Evolutionary conservation across 169 alveolate genomes (phyloP), one percentile per base, ranked within the genome.

Genomic region (Plasmodium knowlesi): DNA sequence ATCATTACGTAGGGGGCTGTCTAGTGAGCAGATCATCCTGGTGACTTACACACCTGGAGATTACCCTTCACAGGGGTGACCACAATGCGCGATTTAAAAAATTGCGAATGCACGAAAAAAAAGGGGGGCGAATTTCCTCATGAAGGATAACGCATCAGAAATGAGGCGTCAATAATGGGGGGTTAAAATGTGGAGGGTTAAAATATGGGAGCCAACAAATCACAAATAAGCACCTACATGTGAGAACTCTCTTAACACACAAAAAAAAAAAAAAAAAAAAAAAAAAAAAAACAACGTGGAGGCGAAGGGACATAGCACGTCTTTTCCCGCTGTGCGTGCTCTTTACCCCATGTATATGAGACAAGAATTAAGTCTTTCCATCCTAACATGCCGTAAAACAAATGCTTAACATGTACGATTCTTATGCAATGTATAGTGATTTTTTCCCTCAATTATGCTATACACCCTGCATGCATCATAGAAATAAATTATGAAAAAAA

Each of bases 1-100:
- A 41, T 88, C 32, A 88, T 88, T 61, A 61, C 81, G n/a, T 84
- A 74, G 43, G 25, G 8, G 74, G 41, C n/a, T 16, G 76, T 67
- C 76, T 16, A 50, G 61, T 16, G 61, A 19, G 61, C 22, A 50
- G 25, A 22, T 50, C 61, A 16, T 1, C 61, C 25, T 12, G 61
- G 57, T 46, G 61, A 50, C 25, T 3, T 12, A 22, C 22, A 22
- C 22, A 4, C 6, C 22, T 50, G 61, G 22, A 5, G n/a, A n/a
- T n/a, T n/a, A n/a, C 76, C 76, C 41, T 25, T 25, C 37, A 28
- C 41, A 25, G 37, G 37, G 37, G 76, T 28, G 19, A 28, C 76
- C 14, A 67, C 30, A 22, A 10, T 67, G 37, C 12, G n/a, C 41
- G 6, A 28, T 67, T 67, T 25, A 5, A 67, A 67, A 67, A 67